Conservation (phyloP, 129 eudicot genomes). For the Saposhnikovia divaricata region DNA sequence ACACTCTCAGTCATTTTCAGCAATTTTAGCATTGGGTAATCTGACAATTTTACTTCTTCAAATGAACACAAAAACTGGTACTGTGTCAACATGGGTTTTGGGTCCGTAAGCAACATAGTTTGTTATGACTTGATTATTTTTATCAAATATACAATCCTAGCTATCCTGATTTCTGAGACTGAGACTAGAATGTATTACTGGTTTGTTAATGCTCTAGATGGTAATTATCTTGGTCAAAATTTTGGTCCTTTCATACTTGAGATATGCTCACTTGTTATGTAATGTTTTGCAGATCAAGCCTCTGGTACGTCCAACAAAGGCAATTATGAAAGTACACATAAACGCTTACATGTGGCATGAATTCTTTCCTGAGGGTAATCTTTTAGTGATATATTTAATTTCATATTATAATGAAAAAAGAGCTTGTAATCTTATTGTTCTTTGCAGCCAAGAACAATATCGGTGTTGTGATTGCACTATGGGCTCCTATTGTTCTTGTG, state of each 20-base stretch:
- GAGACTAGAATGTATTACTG: not conserved
- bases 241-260: not conserved
- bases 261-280: not conserved
- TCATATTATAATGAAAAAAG: not conserved
- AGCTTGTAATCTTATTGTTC: constrained; percentile 11
- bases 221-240: not conserved
- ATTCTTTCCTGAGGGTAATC: constrained; percentile 80
- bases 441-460: constrained; percentile 70
- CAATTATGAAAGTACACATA: constrained; percentile 55
- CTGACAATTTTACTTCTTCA: not conserved
- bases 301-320: constrained; percentile 79
- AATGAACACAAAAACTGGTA: not conserved
- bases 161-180: not conserved
- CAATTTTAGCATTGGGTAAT: not conserved
- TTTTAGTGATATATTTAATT: not conserved
- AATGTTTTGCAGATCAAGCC: constrained; percentile 62
- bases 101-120: not conserved
- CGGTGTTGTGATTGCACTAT: constrained; percentile 80
- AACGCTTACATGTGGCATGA: constrained; percentile 68
- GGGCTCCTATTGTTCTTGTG: constrained; percentile 91
- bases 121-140: not conserved
- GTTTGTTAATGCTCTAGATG: not conserved
- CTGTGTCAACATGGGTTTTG: not conserved
- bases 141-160: not conserved
- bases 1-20: not conserved